phyloP scores from a whole-genome alignment of 176 grass and related monocot genomes.

The Rhipidocladum racemiflorum region DNA sequence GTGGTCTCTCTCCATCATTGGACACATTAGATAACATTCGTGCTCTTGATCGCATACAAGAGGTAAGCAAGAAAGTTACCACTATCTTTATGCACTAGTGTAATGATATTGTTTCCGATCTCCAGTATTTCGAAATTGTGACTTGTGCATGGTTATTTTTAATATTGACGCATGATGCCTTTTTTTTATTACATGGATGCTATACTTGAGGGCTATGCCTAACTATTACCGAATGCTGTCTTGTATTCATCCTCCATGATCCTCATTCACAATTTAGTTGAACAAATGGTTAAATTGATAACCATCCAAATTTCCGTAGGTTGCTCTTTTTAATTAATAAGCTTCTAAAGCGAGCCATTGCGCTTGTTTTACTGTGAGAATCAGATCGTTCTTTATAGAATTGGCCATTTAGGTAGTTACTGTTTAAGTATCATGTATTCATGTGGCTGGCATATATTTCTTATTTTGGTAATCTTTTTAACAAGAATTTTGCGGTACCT shows the following conservation, averaged over 20 bases:
- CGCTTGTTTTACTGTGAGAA: not conserved
- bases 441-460: not conserved
- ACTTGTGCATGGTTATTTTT: not conserved
- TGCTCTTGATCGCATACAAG: constrained; percentile 93
- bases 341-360: not conserved
- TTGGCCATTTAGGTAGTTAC: not conserved
- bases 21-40: constrained; percentile 97
- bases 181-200: not conserved
- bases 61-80: constrained; percentile 51
- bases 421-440: not conserved
- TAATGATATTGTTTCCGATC: not conserved
- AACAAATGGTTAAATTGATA: not conserved
- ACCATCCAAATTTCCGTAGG: not conserved
- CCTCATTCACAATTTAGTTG: not conserved
- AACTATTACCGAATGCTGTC: not conserved
- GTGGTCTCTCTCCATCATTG: constrained; percentile 97
- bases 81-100: not conserved
- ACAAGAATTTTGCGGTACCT: not conserved
- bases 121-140: not conserved
- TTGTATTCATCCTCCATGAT: not conserved
- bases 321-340: not conserved
- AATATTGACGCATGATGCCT: not conserved
- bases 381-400: not conserved
- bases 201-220: not conserved
- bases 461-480: constrained; percentile 8